Percentiles rank a stretch among this genome's conserved stretches.
Conservation (phyloP, 148 eudicot species). For the Rhododendron williamsianum region DNA sequence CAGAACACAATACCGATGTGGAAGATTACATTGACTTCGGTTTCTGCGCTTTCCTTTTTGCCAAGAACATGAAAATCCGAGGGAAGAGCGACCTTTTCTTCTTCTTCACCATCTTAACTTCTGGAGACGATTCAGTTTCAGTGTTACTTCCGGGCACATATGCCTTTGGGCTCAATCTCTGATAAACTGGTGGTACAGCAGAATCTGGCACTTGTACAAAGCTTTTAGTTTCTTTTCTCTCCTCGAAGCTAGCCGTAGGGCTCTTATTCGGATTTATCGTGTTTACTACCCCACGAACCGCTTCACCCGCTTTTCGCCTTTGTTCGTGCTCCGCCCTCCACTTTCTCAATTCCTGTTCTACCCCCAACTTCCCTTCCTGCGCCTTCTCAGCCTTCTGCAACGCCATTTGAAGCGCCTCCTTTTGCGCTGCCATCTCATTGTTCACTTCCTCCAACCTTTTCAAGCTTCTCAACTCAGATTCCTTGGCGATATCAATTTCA, state of each 20-base stretch:
- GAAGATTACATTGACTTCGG: constrained; percentile 18
- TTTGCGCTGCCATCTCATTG: constrained; percentile 43
- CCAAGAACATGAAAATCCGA: constrained; percentile 44
- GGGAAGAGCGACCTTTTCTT: constrained; percentile 53
- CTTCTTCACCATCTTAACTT: constrained; percentile 30
- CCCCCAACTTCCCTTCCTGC: constrained; percentile 72
- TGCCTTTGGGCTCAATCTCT: constrained; percentile 19
- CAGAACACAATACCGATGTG: neutral
- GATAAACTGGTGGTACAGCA: constrained; percentile 10
- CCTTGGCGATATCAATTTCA: constrained; percentile 68
- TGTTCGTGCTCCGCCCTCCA: constrained; percentile 86
- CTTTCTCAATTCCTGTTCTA: constrained; percentile 78
- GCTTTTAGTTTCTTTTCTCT: constrained; percentile 24
- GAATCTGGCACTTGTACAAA: constrained; percentile 13
- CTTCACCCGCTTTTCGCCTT: constrained; percentile 57
- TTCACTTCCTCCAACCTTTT: constrained; percentile 55
- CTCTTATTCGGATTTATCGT: constrained; percentile 13
- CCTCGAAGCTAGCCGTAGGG: constrained; percentile 46
- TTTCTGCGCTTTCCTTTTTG: constrained; percentile 28
- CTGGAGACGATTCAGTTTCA: constrained; percentile 35
- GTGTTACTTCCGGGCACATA: constrained; percentile 15
- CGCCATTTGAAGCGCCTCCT: constrained; percentile 58
- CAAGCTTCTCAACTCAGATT: constrained; percentile 53
- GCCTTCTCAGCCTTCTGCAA: constrained; percentile 69
- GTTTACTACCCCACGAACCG: constrained; percentile 20